phyloP scores from a whole-genome alignment of 192 early-diverging fungal genomes.

The Chytriomyces hyalinus region DNA sequence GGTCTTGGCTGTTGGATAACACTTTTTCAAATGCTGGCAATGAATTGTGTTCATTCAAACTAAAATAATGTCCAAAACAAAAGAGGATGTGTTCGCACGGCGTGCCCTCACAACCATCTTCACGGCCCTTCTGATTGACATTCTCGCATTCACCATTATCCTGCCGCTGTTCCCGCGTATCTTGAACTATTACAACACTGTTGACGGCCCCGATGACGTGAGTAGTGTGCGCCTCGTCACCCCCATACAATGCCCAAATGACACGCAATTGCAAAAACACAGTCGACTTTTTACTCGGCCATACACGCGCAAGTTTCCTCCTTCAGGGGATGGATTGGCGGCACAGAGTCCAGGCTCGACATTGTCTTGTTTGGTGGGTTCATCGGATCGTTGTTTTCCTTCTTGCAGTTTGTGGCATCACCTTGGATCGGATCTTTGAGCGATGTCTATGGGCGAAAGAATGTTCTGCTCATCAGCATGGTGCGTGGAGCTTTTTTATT shows the following conservation, averaged over 20 bases:
- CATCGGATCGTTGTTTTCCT: slow-evolving; percentile 90
- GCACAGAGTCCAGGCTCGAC: slow-evolving; percentile 48
- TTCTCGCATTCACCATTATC: slow-evolving; percentile 97
- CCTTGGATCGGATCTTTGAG: slow-evolving; percentile 82
- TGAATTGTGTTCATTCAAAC: neutral
- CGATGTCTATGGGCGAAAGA: slow-evolving; percentile 81
- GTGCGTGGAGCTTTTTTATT: slow-evolving; percentile 43
- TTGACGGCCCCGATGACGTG: slow-evolving; percentile 66
- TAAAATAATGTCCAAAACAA: neutral
- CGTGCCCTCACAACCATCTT: slow-evolving; percentile 69
- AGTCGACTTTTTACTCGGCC: slow-evolving; percentile 44
- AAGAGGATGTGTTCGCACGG: slow-evolving; percentile 23
- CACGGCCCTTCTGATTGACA: slow-evolving; percentile 87
- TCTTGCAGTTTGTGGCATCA: slow-evolving; percentile 87
- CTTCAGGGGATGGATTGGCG: slow-evolving; percentile 46
- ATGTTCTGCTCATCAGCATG: slow-evolving; percentile 85
- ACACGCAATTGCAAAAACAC: slow-evolving; percentile 18
- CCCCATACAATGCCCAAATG: slow-evolving; percentile 4
- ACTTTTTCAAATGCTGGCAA: too few species aligned
- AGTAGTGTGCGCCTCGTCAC: neutral
- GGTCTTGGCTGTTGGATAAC: too few species aligned
- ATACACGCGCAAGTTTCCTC: slow-evolving; percentile 49
- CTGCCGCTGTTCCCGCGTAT: slow-evolving; percentile 92
- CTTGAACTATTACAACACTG: slow-evolving; percentile 81
- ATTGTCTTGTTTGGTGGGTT: slow-evolving; percentile 90